Evolutionary conservation across 441 rosid genomes (phyloP), one percentile per base, ranked within the genome.

Genomic region (Sinapis alba): DNA sequence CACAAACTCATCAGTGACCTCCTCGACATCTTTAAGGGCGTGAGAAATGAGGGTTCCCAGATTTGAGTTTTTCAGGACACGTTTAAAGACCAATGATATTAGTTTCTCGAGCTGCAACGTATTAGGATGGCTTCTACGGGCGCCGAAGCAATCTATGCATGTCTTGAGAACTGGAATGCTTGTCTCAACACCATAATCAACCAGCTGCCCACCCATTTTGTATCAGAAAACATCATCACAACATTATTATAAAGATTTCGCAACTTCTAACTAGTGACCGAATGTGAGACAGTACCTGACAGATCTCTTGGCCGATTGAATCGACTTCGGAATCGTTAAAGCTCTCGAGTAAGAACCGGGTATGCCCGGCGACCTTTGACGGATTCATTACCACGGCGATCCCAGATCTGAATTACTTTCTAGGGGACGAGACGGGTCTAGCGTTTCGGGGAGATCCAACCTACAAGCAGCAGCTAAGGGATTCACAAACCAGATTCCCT

Each of bases 271-370:
- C n/a, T n/a, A n/a, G n/a, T n/a, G n/a, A n/a, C n/a, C n/a, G n/a
- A n/a, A n/a, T n/a, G n/a, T 13, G 15, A 45, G 19, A n/a, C n/a
- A 19, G 41, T 45, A 90, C 99, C 96, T 88, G 86, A 71, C 71
- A 79, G 68, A 96, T 89, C 75, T 89, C 89, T 56, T 78, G 86
- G 15, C 84, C 62, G 72, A 86, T 81, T 43, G 88, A 82, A 80
- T 92, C 96, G 80, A 71, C 74, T 84, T 83, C 87, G 79, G 88
- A 78, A 66, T 88, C 97, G 79, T 73, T 81, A 80, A 85, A 76
- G 80, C 82, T 77, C 64, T 80, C 84, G 54, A 96, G 87, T 83
- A 90, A 68, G 87, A 86, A 90, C 71, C 96, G 97, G 83, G 92
- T 81, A 82, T 92, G 93, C 28, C 78, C 73, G 20, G 89, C 76